Conservation (phyloP, 495 filamentous ascomycete genomes). For the Penicillium coprophilum region DNA sequence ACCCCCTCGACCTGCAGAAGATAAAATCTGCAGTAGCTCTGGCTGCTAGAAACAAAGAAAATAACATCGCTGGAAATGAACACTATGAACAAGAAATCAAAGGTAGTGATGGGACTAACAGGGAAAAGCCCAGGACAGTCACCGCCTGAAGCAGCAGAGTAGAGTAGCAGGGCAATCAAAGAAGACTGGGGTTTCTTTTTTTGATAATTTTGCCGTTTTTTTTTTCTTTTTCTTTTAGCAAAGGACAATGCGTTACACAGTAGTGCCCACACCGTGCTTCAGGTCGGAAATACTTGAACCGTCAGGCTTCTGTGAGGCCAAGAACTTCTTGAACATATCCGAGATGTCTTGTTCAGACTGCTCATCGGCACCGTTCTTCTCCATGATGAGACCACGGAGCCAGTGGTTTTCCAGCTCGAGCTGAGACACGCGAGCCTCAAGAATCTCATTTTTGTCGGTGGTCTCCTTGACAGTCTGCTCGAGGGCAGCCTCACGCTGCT, state of each 20-base stretch:
- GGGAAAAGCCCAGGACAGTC: neutral
- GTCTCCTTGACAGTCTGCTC: constrained; percentile 90
- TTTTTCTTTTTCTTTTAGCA: constrained; percentile 14
- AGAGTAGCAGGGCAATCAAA: constrained; percentile 9
- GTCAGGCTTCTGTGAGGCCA: constrained; percentile 43
- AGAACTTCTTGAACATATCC: constrained; percentile 50
- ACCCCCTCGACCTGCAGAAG: constrained; percentile 1
- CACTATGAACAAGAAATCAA: constrained; percentile 14
- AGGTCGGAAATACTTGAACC: constrained; percentile 36
- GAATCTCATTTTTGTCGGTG: constrained; percentile 71
- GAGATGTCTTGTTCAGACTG: constrained; percentile 46
- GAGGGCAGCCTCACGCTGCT: constrained; percentile 91
- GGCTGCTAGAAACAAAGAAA: constrained; percentile 1
- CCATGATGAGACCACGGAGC: constrained; percentile 88
- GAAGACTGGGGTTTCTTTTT: constrained; percentile 13
- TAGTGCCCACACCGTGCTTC: constrained; percentile 43
- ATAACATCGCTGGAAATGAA: constrained; percentile 7
- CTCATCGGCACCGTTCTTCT: constrained; percentile 70
- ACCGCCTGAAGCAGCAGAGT: constrained; percentile 12
- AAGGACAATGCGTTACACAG: constrained; percentile 18
- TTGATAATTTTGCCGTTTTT: constrained; percentile 12
- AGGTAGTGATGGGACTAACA: constrained; percentile 1
- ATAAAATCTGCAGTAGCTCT: constrained; percentile 4
- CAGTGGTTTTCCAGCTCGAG: constrained; percentile 96
- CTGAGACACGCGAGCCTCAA: constrained; percentile 79